Percentiles rank a stretch among this genome's conserved stretches.
Evolutionary conservation across 768 basidiomycete species (phyloP).

Genomic region (Boletellus emodensis): DNA sequence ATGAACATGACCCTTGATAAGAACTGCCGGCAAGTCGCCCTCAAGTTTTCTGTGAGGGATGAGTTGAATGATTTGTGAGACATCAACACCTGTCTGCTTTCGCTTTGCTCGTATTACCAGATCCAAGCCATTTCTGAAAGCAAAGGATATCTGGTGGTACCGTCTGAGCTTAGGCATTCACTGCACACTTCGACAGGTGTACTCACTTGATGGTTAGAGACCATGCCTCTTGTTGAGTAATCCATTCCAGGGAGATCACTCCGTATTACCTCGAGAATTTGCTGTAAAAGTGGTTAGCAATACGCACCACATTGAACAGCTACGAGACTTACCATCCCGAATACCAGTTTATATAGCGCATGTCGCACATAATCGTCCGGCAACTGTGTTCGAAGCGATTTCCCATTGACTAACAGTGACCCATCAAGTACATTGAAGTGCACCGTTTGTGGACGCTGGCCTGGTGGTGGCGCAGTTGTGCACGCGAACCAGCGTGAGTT

Average conservation of each 20-base stretch:
- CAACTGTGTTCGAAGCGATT: constrained; percentile 13
- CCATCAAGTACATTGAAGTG: constrained; percentile 38
- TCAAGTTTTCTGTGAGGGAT: constrained; percentile 17
- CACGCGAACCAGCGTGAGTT: constrained; percentile 31
- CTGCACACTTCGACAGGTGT: background rate
- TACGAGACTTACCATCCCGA: constrained; percentile 14
- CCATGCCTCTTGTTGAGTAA: background rate
- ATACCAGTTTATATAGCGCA: constrained; percentile 15
- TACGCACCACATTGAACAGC: background rate
- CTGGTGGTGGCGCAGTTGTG: constrained; percentile 15
- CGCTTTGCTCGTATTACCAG: constrained; percentile 15
- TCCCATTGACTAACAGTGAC: constrained; percentile 22
- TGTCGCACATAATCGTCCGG: constrained; percentile 8
- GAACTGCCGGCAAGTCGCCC: constrained; percentile 11
- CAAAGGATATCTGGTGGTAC: background rate
- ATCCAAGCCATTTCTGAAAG: constrained; percentile 6
- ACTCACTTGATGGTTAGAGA: background rate
- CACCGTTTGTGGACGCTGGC: constrained; percentile 24
- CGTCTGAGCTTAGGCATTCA: background rate
- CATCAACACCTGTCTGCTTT: background rate
- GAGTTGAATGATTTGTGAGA: constrained; percentile 9
- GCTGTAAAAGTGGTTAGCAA: background rate
- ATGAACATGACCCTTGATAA: constrained; percentile 15
- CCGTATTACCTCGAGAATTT: background rate
- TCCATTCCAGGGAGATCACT: background rate